These are phyloP conservation scores for Botrytis hyacinthi DNA, from an alignment of 2,329 filamentous ascomycete genomes.

Conservation along the genomic window DNA sequence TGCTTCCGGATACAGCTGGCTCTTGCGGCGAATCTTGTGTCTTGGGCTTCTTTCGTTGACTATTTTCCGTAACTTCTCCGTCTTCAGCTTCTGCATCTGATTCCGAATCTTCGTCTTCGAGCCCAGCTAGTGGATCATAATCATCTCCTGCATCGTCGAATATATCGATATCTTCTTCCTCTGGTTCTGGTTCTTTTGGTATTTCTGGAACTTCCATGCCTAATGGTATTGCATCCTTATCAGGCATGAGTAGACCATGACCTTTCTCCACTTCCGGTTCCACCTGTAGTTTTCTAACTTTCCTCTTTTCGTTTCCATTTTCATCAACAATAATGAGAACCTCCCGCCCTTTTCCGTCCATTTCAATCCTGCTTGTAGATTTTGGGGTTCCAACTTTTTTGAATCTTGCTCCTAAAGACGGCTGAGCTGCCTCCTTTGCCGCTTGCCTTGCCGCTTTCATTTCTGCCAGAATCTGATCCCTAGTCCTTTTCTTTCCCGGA, in stretches of 20 bases:
- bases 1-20: conserved; percentile 31
- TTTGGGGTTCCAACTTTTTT: conserved; percentile 60
- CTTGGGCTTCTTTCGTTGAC: conserved; percentile 24
- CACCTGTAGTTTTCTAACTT: conserved; percentile 54
- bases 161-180: conserved; percentile 60
- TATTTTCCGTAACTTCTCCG: conserved; percentile 42
- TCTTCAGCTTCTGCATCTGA: conserved; percentile 45
- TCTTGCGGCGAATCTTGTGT: conserved; percentile 19
- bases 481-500: conserved; percentile 59
- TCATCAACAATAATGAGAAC: conserved; percentile 65
- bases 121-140: conserved; percentile 63
- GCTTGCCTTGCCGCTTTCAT: conserved; percentile 62
- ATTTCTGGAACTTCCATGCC: conserved; percentile 66
- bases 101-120: conserved; percentile 45
- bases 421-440: conserved; percentile 52
- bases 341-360: conserved; percentile 59
- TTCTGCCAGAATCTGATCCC: conserved; percentile 66
- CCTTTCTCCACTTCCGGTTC: conserved; percentile 42
- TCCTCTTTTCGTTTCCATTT: conserved; percentile 64
- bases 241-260: conserved; percentile 49
- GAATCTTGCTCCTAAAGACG: conserved; percentile 57
- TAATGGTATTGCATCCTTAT: conserved; percentile 55
- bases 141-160: conserved; percentile 66
- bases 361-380: conserved; percentile 57
- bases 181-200: conserved; percentile 47